These are phyloP conservation scores for Mortierella sp. DNA, from an alignment of 371 early-diverging fungal genomes.

Conservation along the genomic window DNA sequence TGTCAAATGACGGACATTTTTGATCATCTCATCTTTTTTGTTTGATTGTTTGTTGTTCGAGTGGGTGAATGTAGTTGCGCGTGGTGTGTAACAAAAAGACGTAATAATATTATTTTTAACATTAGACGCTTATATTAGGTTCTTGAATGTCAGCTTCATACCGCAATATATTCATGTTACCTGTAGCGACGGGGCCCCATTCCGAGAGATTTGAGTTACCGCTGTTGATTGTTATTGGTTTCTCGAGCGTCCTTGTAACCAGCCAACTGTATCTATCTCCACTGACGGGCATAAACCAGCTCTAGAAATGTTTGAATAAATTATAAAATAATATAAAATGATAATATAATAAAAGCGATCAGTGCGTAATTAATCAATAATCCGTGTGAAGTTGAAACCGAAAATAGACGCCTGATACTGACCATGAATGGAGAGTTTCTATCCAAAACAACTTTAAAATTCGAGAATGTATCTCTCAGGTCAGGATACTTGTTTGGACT, in stretches of 20 bases:
- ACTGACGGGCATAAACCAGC: slow-evolving; percentile 31
- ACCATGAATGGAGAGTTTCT: slow-evolving; percentile 28
- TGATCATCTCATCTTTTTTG: slow-evolving; percentile 30
- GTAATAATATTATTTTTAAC: too few relatives aligned
- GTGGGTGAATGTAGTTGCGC: too few relatives aligned
- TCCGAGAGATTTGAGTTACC: slow-evolving; percentile 19
- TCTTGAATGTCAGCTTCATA: too few relatives aligned
- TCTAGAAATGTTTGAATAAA: not conserved
- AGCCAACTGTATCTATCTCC: slow-evolving; percentile 36
- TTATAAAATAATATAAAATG: not conserved
- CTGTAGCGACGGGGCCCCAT: slow-evolving; percentile 31
- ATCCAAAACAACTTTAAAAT: slow-evolving; percentile 20
- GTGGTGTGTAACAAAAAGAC: too few relatives aligned
- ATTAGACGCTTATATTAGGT: too few relatives aligned
- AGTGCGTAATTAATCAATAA: not conserved
- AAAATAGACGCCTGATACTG: not conserved
- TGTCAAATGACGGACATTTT: slow-evolving; percentile 18
- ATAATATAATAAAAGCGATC: not conserved
- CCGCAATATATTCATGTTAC: not conserved
- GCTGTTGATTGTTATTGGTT: slow-evolving; percentile 4
- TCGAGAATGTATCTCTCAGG: slow-evolving; percentile 9
- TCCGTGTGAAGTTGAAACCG: too few relatives aligned
- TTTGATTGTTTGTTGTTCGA: not conserved
- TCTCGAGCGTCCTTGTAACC: slow-evolving; percentile 21
- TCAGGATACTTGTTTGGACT: slow-evolving; percentile 17